phyloP scores from a whole-genome alignment of 2,329 filamentous ascomycete species.

The Scedosporium apiospermum region DNA sequence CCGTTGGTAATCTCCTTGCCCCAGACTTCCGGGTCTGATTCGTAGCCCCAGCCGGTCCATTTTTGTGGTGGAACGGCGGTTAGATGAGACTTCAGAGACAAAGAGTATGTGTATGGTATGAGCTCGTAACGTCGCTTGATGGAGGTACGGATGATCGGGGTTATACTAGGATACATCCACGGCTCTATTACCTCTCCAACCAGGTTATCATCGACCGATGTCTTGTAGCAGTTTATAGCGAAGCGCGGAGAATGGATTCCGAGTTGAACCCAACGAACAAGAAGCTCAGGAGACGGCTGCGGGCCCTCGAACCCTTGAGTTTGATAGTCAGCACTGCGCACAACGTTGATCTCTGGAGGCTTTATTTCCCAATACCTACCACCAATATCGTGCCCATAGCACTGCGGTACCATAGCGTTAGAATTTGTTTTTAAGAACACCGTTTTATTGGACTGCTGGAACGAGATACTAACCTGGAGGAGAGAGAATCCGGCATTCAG shows the following conservation, averaged over 20 bases:
- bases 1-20: conserved; percentile 47
- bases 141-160: conserved; percentile 49
- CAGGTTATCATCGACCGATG: conserved; percentile 51
- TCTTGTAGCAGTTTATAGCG: conserved; percentile 74
- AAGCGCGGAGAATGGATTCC: conserved; percentile 62
- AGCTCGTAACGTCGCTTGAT: conserved; percentile 65
- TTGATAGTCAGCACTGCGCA: no score
- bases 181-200: conserved; percentile 68
- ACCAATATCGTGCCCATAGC: conserved; percentile 65
- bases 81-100: conserved; percentile 51
- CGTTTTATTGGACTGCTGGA: neutral
- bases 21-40: conserved; percentile 59
- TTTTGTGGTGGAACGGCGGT: conserved; percentile 55
- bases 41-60: conserved; percentile 68
- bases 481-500: conserved; percentile 60
- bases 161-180: conserved; percentile 66
- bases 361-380: conserved; percentile 16
- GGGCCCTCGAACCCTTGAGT: conserved; percentile 54
- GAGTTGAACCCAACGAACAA: conserved; percentile 65
- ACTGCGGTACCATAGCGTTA: conserved; percentile 24
- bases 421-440: neutral
- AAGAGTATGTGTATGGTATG: conserved; percentile 62
- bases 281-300: conserved; percentile 59
- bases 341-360: neutral
- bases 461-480: conserved; percentile 33